These are phyloP conservation scores for Podochytrium sp. DNA, from an alignment of 192 early-diverging fungal genomes.

Conservation along the genomic window DNA sequence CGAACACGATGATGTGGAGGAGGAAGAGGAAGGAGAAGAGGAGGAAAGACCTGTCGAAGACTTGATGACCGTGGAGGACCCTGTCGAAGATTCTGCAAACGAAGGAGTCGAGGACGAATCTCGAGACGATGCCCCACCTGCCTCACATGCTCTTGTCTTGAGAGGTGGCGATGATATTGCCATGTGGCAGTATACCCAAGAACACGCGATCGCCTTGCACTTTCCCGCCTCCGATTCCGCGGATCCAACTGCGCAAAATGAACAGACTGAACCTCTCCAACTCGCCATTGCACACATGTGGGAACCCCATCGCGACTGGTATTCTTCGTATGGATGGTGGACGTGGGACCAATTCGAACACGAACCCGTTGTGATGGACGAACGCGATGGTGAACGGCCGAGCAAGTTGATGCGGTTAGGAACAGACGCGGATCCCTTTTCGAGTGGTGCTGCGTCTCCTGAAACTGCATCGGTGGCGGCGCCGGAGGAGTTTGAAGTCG, in stretches of 20 bases:
- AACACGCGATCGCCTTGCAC: not conserved
- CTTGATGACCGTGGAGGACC: not conserved
- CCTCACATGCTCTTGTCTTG: not conserved
- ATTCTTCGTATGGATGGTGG: constrained; percentile 25
- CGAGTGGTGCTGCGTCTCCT: not conserved
- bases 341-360: constrained; percentile 20
- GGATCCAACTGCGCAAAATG: not conserved
- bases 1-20: not conserved
- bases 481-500: not conserved
- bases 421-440: not conserved
- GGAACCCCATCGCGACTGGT: constrained; percentile 22
- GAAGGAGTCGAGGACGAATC: not conserved
- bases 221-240: not conserved
- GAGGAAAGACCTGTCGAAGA: not conserved
- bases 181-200: not conserved
- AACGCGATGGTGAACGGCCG: not conserved
- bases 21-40: not conserved
- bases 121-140: not conserved
- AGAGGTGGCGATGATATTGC: not conserved
- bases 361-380: not conserved
- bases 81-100: not conserved
- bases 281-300: constrained; percentile 15
- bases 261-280: not conserved
- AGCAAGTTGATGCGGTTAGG: not conserved
- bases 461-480: not conserved